A percentile compares a stretch with the other conserved stretches of the same genome.
Conservation (phyloP, 1,139 yeast species). For the Lodderomyces metapsilosis region DNA sequence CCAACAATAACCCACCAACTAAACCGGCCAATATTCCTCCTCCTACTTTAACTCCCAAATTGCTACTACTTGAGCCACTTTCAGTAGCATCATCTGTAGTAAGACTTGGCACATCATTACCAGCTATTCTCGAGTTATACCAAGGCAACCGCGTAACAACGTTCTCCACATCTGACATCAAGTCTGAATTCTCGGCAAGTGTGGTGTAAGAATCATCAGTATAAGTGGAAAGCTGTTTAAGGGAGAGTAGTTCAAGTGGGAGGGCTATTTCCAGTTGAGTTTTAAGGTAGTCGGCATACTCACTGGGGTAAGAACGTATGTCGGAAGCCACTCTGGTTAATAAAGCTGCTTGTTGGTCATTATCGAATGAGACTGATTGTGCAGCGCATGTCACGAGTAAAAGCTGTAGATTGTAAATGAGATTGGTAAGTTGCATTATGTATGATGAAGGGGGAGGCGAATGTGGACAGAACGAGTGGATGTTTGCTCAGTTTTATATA, state of each 20-base stretch:
- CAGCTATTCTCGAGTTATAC: constrained; percentile 22
- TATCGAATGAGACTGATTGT: not conserved
- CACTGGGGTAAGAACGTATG: constrained; percentile 20
- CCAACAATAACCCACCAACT: constrained; percentile 6
- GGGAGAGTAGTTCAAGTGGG: constrained; percentile 26
- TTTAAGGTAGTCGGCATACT: constrained; percentile 23
- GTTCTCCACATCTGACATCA: constrained; percentile 19
- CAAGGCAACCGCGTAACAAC: constrained; percentile 39
- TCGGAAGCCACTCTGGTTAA: constrained; percentile 31
- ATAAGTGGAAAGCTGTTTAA: constrained; percentile 21
- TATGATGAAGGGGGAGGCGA: too few relatives aligned
- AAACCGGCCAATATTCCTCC: constrained; percentile 1
- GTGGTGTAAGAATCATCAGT: constrained; percentile 40
- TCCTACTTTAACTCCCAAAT: not conserved
- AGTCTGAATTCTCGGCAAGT: constrained; percentile 20
- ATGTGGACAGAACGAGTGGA: not conserved
- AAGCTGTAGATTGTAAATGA: not conserved
- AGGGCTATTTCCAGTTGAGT: constrained; percentile 19
- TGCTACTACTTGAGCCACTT: not conserved
- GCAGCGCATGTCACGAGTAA: constrained; percentile 6
- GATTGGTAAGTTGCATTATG: not conserved
- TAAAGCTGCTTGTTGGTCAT: constrained; percentile 18
- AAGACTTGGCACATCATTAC: constrained; percentile 10
- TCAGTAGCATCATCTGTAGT: not conserved
- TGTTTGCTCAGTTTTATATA: too few relatives aligned